Percentiles rank a stretch among this genome's conserved stretches.
These are phyloP conservation scores for Penicillium mononematosum DNA, from an alignment of 495 filamentous ascomycete species.

Conservation along the genomic window DNA sequence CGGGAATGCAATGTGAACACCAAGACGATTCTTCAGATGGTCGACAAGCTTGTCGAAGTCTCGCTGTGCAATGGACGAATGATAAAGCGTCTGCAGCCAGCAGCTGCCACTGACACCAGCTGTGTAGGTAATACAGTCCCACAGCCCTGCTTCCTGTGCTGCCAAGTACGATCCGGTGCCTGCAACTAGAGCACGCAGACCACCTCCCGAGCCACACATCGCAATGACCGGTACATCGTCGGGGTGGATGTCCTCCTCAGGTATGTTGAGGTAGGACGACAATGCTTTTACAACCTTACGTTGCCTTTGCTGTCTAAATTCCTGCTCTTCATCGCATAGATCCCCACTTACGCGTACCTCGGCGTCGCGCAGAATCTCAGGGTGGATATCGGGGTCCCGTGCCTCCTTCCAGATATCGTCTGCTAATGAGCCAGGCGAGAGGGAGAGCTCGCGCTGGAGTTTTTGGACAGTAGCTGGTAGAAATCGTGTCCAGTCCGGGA, in stretches of 20 bases:
- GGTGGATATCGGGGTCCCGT: constrained; percentile 75
- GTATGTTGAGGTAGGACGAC: constrained; percentile 74
- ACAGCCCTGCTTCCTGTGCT: constrained; percentile 78
- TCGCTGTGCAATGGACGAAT: constrained; percentile 72
- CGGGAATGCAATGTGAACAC: constrained; percentile 88
- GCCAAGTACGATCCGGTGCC: constrained; percentile 81
- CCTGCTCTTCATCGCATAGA: constrained; percentile 82
- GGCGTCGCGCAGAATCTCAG: constrained; percentile 79
- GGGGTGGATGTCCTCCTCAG: constrained; percentile 78
- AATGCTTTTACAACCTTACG: constrained; percentile 65
- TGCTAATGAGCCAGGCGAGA: constrained; percentile 81
- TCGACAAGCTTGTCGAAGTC: constrained; percentile 66
- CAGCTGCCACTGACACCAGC: constrained; percentile 94
- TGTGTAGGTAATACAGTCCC: constrained; percentile 91
- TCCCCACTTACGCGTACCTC: constrained; percentile 74
- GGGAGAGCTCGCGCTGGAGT: constrained; percentile 82
- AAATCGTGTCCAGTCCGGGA: constrained; percentile 77
- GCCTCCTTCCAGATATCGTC: constrained; percentile 93
- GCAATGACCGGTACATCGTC: constrained; percentile 92
- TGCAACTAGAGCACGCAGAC: constrained; percentile 83
- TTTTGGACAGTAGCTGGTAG: constrained; percentile 79
- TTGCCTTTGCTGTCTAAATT: constrained; percentile 64
- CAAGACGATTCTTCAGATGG: constrained; percentile 81
- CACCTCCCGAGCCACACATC: constrained; percentile 90
- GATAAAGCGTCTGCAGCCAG: constrained; percentile 88